Conservation (phyloP, 2,329 filamentous ascomycete genomes). For the Dactylella cylindrospora region DNA sequence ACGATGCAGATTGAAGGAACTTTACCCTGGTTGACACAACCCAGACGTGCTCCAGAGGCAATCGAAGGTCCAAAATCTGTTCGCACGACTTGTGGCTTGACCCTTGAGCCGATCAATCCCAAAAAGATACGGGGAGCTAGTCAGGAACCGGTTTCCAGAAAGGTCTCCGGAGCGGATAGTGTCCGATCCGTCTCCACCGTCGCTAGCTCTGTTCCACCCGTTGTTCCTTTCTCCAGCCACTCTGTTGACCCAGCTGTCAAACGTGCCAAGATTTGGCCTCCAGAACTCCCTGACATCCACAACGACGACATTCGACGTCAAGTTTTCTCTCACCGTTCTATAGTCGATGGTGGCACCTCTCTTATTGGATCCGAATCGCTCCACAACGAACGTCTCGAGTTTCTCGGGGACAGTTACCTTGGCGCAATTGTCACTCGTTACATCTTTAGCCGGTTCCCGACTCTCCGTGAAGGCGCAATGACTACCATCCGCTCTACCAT, state of each 20-base stretch:
- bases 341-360: slow-evolving; percentile 46
- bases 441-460: slow-evolving; percentile 47
- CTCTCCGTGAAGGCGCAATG: slow-evolving; percentile 46
- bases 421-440: slow-evolving; percentile 48
- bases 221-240: slow-evolving; percentile 34
- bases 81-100: slow-evolving; percentile 24
- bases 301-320: slow-evolving; percentile 46
- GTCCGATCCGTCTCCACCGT: slow-evolving; percentile 22
- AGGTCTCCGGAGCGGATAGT: slow-evolving; percentile 24
- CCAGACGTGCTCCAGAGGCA: slow-evolving; percentile 2
- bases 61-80: slow-evolving; percentile 15
- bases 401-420: slow-evolving; percentile 49
- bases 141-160: slow-evolving; percentile 13
- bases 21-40: slow-evolving; percentile 44
- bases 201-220: slow-evolving; percentile 26
- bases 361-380: slow-evolving; percentile 46
- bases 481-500: slow-evolving; percentile 48
- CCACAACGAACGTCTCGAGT: slow-evolving; percentile 49
- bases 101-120: slow-evolving; percentile 21
- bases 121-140: background rate
- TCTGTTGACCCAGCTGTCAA: slow-evolving; percentile 24
- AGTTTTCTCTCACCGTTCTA: slow-evolving; percentile 48
- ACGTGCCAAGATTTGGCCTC: slow-evolving; percentile 46
- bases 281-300: slow-evolving; percentile 46
- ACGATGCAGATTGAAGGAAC: slow-evolving; percentile 56